Evolutionary conservation across 345 rosid species (phyloP).

Genomic region (Gossypium sturtianum): DNA sequence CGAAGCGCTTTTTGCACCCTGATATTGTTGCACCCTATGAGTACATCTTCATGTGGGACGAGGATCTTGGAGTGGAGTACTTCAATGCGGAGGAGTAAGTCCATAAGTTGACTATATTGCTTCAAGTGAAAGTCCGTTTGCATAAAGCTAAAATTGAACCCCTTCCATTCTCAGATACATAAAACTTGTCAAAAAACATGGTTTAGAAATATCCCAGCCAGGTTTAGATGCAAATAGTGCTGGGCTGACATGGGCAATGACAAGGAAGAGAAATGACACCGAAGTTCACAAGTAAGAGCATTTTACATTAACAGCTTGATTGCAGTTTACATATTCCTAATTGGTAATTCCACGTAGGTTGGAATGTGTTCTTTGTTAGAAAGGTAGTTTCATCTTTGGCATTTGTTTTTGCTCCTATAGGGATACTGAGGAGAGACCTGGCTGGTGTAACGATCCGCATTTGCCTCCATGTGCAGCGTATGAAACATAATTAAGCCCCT

Average conservation of each 20-base stretch:
- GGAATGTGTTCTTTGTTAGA: background rate
- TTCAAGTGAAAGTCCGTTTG: background rate
- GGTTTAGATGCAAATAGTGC: slow-evolving; percentile 75
- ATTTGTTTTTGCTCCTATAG: slow-evolving; percentile 31
- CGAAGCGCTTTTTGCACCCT: slow-evolving; percentile 96
- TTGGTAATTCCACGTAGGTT: background rate
- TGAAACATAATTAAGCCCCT: slow-evolving; percentile 11
- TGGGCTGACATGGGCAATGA: slow-evolving; percentile 93
- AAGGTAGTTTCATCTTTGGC: slow-evolving; percentile 3
- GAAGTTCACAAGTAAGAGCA: slow-evolving; percentile 85
- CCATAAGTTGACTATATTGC: background rate
- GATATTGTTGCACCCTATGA: slow-evolving; percentile 81
- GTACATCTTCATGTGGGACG: slow-evolving; percentile 92
- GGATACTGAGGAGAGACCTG: slow-evolving; percentile 69
- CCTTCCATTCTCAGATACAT: slow-evolving; percentile 52
- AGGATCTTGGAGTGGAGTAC: slow-evolving; percentile 89
- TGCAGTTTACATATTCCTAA: background rate
- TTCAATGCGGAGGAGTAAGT: slow-evolving; percentile 83
- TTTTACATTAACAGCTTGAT: background rate
- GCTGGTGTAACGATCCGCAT: slow-evolving; percentile 72
- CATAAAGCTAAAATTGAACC: background rate
- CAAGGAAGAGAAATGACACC: slow-evolving; percentile 64
- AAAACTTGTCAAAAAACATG: slow-evolving; percentile 67
- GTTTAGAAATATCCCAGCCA: slow-evolving; percentile 94
- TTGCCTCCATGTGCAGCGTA: slow-evolving; percentile 99